Evolutionary conservation across 129 eudicot species (phyloP), one percentile per base, ranked within the genome.

Genomic region (Escallonia herrerae): DNA sequence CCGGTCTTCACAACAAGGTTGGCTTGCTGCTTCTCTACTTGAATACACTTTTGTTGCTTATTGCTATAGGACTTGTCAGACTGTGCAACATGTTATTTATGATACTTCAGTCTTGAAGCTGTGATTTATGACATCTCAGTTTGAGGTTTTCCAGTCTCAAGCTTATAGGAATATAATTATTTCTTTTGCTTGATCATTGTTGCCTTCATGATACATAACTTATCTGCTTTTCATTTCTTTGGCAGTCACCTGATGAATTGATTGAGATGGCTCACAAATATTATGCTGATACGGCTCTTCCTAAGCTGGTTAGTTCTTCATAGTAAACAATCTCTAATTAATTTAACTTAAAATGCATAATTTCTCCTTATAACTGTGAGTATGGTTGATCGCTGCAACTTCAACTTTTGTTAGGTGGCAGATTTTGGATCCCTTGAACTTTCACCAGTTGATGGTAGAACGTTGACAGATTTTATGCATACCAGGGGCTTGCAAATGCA

Each of bases 391-490:
- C 44, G 62, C 60, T 68, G 37, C 46, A 55, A 52, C 68, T 48
- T 60, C 56, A 22, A 63, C 60, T 60, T 55, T 13, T 77, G 49
- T 73, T 66, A 91, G 97, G 97, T 93, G 68, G 95, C 99, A 77
- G 99, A 93, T 89, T 93, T 93, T 80, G 99, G 89, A 42, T 93
- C 99, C 40, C 96, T 93, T 45, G 99, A 93, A 82, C 96, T 93
- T 76, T 93, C 99, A 69, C 99, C 99, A 48, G 99, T 93, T 67
- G 99, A 93, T 78, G 99, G 99, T 66, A 83, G 96, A 79, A 89
- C 99, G 37, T 56, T 89, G 67, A 93, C 99, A 0, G 99, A 88
- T 79, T 93, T 93, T 64, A 93, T 93, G 99, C 99, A 93, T 78
- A 88, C 95, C 61, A 80, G 99, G 85, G 99, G 99, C 46, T 82